Conservation (phyloP, 345 rosid species). For the Hevea brasiliensis region DNA sequence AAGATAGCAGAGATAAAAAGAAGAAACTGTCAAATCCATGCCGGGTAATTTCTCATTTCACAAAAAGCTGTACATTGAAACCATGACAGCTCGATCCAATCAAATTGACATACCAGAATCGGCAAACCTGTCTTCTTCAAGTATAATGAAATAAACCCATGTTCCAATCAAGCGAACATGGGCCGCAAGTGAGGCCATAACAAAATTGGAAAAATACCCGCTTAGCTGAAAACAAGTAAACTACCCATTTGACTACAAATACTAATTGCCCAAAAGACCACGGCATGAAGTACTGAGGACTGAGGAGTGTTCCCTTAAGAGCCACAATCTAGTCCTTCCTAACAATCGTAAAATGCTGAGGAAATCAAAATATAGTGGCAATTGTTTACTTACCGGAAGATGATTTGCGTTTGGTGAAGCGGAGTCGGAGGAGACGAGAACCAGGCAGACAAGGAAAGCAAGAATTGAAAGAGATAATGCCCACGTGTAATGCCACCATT, state of each 20-base stretch:
- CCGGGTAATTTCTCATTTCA: background rate
- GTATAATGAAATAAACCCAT: background rate
- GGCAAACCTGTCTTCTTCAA: no score
- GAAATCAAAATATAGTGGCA: background rate
- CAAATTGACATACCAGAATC: background rate
- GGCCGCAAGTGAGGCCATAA: no score
- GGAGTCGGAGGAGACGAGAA: conserved; percentile 36
- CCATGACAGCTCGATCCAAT: background rate
- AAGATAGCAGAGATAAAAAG: background rate
- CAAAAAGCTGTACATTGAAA: background rate
- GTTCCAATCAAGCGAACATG: background rate
- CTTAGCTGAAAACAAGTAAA: no score
- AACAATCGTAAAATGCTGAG: background rate
- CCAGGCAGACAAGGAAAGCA: conserved; percentile 32
- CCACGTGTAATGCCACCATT: conserved; percentile 39
- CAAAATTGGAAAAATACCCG: no score
- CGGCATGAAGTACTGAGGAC: no score
- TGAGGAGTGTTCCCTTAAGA: no score
- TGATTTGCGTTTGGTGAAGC: conserved; percentile 40
- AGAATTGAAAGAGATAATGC: conserved; percentile 36
- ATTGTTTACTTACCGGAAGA: conserved; percentile 44
- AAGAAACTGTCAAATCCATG: background rate
- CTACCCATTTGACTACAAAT: no score
- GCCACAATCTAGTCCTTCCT: background rate
- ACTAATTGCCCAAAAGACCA: no score